A percentile compares a stretch with the other conserved stretches of the same genome.
Conservation (phyloP, 2,329 filamentous ascomycete species). For the Colletotrichum incanum region DNA sequence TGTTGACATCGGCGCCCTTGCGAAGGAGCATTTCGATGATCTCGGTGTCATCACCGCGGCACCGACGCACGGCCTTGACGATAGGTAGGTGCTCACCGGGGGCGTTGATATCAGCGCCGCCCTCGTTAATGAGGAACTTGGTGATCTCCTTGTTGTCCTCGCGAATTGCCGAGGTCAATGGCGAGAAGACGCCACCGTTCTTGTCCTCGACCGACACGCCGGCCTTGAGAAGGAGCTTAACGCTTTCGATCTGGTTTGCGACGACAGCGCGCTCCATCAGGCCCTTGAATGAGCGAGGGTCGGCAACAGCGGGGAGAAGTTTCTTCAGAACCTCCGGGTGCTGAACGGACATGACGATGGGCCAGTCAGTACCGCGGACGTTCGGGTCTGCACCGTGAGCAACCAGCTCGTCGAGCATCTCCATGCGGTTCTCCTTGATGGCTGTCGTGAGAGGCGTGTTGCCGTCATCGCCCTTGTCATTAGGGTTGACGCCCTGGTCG, state of each 20-base stretch:
- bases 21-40: conserved; percentile 75
- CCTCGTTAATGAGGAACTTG: conserved; percentile 72
- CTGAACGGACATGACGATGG: conserved; percentile 77
- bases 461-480: conserved; percentile 71
- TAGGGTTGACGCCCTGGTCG: conserved; percentile 72
- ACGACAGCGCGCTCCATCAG: conserved; percentile 78
- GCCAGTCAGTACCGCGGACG: conserved; percentile 78
- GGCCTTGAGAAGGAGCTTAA: conserved; percentile 75
- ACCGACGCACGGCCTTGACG: conserved; percentile 77
- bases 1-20: conserved; percentile 78
- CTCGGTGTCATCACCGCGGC: conserved; percentile 69
- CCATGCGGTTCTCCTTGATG: conserved; percentile 72
- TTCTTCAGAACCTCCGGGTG: conserved; percentile 73
- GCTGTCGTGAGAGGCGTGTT: conserved; percentile 77
- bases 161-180: conserved; percentile 77
- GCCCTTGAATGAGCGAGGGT: conserved; percentile 75
- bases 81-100: conserved; percentile 81
- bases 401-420: conserved; percentile 73
- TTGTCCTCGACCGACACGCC: conserved; percentile 80
- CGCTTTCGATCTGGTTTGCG: conserved; percentile 76
- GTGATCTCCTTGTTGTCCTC: conserved; percentile 75
- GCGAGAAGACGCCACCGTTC: conserved; percentile 81
- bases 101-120: conserved; percentile 75
- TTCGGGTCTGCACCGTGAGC: conserved; percentile 73
- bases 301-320: conserved; percentile 70